These are phyloP conservation scores for Coemansia reversa DNA, from an alignment of 192 early-diverging fungal species.

Conservation along the genomic window DNA sequence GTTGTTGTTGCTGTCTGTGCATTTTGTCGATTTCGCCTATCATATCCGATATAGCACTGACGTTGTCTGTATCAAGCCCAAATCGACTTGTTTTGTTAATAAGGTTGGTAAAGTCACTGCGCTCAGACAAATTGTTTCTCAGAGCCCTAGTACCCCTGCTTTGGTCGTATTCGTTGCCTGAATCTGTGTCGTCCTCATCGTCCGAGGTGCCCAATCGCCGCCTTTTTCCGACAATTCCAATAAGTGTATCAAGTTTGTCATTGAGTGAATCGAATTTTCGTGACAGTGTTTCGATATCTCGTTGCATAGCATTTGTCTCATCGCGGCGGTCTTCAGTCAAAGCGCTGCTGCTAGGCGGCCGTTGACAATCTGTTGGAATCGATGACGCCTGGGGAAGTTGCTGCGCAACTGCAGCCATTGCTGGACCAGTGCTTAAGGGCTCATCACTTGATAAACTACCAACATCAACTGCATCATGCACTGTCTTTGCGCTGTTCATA, in stretches of 20 bases:
- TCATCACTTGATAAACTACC: not conserved
- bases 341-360: not conserved
- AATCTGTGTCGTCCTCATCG: constrained; percentile 1
- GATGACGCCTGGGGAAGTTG: not conserved
- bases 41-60: constrained; percentile 28
- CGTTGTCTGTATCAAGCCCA: constrained; percentile 28
- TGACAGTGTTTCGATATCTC: constrained; percentile 23
- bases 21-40: constrained; percentile 21
- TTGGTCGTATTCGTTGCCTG: constrained; percentile 11
- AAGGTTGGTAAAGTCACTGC: constrained; percentile 20
- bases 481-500: not conserved
- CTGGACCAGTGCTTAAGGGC: not conserved
- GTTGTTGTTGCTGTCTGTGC: constrained; percentile 1
- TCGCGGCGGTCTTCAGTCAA: constrained; percentile 10
- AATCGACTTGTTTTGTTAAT: constrained; percentile 40
- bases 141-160: not conserved
- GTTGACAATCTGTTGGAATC: not conserved
- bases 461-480: not conserved
- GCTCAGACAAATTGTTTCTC: not conserved
- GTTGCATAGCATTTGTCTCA: constrained; percentile 28
- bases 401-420: not conserved
- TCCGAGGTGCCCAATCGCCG: constrained; percentile 5
- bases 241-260: constrained; percentile 33
- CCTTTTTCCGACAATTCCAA: constrained; percentile 18
- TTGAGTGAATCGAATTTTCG: constrained; percentile 35